phyloP scores from a whole-genome alignment of 768 basidiomycete species.

The Pseudohyphozyma bogoriensis region DNA sequence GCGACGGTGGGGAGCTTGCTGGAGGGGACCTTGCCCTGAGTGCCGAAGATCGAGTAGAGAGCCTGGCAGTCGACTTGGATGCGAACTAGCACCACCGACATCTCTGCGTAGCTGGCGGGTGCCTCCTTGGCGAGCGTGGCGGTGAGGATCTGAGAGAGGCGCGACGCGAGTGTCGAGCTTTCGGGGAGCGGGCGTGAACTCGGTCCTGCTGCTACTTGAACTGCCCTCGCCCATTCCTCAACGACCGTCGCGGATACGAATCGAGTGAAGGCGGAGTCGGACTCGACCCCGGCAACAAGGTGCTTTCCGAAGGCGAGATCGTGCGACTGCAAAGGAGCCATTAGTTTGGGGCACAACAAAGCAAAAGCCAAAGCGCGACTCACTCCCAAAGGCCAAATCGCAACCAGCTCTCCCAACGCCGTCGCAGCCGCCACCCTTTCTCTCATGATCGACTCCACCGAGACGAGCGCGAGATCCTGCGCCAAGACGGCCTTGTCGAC shows the following conservation, averaged over 20 bases:
- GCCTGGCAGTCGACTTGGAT: constrained; percentile 69
- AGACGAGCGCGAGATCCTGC: constrained; percentile 76
- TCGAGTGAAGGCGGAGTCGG: constrained; percentile 83
- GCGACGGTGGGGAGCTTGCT: constrained; percentile 70
- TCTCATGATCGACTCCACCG: constrained; percentile 62
- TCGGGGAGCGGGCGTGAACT: not conserved
- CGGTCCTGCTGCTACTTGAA: constrained; percentile 41
- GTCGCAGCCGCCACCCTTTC: constrained; percentile 68
- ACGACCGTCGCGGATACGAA: constrained; percentile 73
- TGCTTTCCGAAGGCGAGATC: constrained; percentile 66
- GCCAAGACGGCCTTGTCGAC: constrained; percentile 92
- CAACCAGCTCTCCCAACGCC: constrained; percentile 50
- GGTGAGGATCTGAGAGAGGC: constrained; percentile 44
- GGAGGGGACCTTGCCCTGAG: constrained; percentile 76
- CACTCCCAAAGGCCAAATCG: constrained; percentile 13
- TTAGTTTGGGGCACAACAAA: not conserved
- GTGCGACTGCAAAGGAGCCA: constrained; percentile 36
- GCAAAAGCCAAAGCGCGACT: not conserved
- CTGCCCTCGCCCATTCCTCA: constrained; percentile 76
- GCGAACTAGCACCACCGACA: constrained; percentile 66
- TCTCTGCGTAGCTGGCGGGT: constrained; percentile 80
- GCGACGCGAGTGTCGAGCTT: constrained; percentile 57
- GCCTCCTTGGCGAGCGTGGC: constrained; percentile 60
- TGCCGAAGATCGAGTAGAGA: constrained; percentile 68
- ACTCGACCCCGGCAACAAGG: constrained; percentile 61